Base-by-base conservation (phyloP, 2,329 filamentous ascomycete species). In the Diplodia mutila region DNA sequence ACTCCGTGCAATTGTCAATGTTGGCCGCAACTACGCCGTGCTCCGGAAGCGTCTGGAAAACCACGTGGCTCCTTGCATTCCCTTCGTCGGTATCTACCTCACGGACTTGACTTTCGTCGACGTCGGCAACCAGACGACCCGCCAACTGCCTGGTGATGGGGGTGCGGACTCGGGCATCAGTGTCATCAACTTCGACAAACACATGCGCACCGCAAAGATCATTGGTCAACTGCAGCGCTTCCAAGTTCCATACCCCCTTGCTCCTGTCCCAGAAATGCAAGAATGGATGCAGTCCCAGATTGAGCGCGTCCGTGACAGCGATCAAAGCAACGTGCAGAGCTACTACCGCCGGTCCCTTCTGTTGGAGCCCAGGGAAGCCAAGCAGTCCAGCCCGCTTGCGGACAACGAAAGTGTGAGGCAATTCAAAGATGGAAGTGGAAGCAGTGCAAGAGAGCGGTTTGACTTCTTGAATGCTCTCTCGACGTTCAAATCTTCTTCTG, bases 181-280 rank as follows among this genome's bases (percentile, higher is more conserved):
- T 0, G 92, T 98, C 37, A 93, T 99, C 84, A 99, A 99, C 80
- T 98, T 97, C 74, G 94, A 98, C 84, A 98, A 98, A 81, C 93
- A 98, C 77, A 91, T 89, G 73, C 92, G 93, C 72, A 98, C 94
- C 2, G 94, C 94, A 54, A 95, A 94, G 80, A 96, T 98, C 75
- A 97, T 99, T 73, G 92, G 92, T 70, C 94, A 98, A 73, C 86
- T 99, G 8, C 95, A 99, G 78, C 90, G 94, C 21, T 98, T 98
- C 82, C 95, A 99, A 80, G 92, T 97, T 23, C 93, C 94, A 0
- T 98, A 98, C 78, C 87, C 90, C 7, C 86, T 99, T 21, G 86
- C 86, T 1, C 91, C 95, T 75, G 84, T 98, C 4, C 88, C 91
- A 0, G 94, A 98, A 73, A 86, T 99, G 77, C 94, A 98, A 77